phyloP scores from a whole-genome alignment of 2,329 filamentous ascomycete genomes.

The Cucurbitaria berberidis region DNA sequence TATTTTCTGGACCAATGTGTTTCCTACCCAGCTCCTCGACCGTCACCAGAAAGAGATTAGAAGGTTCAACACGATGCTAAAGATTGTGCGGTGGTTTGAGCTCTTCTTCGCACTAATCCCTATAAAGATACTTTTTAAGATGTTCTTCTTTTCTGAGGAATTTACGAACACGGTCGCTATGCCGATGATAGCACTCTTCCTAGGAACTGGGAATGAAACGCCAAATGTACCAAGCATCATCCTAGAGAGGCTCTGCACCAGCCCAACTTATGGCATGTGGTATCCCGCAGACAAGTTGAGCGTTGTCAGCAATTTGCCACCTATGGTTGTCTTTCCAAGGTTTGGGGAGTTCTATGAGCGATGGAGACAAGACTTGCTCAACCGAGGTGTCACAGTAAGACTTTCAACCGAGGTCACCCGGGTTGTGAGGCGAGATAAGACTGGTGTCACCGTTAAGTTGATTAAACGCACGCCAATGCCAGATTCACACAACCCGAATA shows the following conservation, averaged over 20 bases:
- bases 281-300: constrained; percentile 58
- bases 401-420: constrained; percentile 63
- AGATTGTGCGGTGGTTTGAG: constrained; percentile 65
- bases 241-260: constrained; percentile 59
- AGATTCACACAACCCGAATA: constrained; percentile 55
- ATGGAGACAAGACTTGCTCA: constrained; percentile 61
- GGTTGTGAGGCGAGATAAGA: constrained; percentile 59
- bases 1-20: constrained; percentile 71
- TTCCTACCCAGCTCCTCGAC: constrained; percentile 64
- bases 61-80: constrained; percentile 61
- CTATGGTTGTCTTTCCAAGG: constrained; percentile 68
- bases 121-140: constrained; percentile 68
- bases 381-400: constrained; percentile 63
- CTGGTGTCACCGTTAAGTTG: constrained; percentile 58
- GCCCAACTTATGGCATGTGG: constrained; percentile 66
- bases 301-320: constrained; percentile 58
- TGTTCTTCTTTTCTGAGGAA: constrained; percentile 72
- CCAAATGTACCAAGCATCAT: constrained; percentile 73
- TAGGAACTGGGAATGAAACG: constrained; percentile 77
- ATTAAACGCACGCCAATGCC: constrained; percentile 52
- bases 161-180: constrained; percentile 75
- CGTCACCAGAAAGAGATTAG: constrained; percentile 63
- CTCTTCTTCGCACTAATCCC: constrained; percentile 64
- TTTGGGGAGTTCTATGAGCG: constrained; percentile 66
- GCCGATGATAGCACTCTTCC: constrained; percentile 74